Evolutionary conservation across 768 basidiomycete species (phyloP).

Genomic region (Lepiota brunneoincarnata): DNA sequence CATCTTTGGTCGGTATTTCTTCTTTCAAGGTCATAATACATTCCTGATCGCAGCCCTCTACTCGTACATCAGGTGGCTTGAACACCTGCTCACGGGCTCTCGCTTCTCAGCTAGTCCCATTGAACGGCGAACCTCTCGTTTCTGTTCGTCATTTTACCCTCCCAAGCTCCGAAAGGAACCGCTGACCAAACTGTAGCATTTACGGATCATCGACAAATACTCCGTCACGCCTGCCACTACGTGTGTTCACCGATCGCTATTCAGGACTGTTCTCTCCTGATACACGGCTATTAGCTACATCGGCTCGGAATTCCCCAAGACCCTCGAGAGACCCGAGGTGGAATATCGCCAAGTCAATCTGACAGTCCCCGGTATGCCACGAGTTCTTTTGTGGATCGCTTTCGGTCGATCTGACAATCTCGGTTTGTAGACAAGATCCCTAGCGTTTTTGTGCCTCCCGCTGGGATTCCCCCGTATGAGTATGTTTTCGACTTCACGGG

Average conservation of each 20-base stretch:
- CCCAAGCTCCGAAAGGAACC: background rate
- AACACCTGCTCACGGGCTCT: constrained; percentile 78
- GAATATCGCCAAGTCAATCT: constrained; percentile 84
- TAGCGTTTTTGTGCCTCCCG: constrained; percentile 67
- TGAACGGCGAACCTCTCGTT: constrained; percentile 66
- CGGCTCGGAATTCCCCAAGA: constrained; percentile 68
- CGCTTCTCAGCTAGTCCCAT: constrained; percentile 63
- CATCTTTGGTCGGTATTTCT: constrained; percentile 7
- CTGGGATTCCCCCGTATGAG: constrained; percentile 65
- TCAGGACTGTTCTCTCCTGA: background rate
- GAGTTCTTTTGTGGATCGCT: constrained; percentile 7
- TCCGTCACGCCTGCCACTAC: constrained; percentile 33
- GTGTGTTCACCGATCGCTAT: constrained; percentile 17
- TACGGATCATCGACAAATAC: constrained; percentile 28
- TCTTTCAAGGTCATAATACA: constrained; percentile 6
- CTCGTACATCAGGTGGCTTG: constrained; percentile 57
- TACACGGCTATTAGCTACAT: constrained; percentile 53
- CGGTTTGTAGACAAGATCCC: constrained; percentile 56
- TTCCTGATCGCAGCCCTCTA: background rate
- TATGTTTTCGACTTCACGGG: constrained; percentile 88
- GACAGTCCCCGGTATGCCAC: constrained; percentile 60
- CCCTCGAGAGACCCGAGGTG: constrained; percentile 65
- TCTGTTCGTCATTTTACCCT: constrained; percentile 46
- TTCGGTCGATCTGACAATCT: constrained; percentile 5
- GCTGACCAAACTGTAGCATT: constrained; percentile 17